Evolutionary conservation across 352 stramenopile genomes (phyloP).

Genomic region (Phytopythium helicoides): DNA sequence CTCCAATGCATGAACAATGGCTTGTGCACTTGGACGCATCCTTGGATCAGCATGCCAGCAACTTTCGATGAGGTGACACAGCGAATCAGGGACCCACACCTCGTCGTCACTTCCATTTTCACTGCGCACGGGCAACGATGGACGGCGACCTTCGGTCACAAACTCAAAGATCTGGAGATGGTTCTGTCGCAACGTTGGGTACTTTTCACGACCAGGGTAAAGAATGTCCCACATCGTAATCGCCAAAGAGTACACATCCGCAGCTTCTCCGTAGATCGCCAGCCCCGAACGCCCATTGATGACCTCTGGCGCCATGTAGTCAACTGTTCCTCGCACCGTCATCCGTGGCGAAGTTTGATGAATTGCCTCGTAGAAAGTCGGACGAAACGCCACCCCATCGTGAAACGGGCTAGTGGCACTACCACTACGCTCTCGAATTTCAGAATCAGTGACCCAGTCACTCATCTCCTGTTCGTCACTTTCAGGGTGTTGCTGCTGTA

Average conservation of each 20-base stretch:
- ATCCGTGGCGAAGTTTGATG: slow-evolving; percentile 4
- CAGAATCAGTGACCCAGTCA: slow-evolving; percentile 3
- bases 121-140: slow-evolving; percentile 16
- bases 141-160: slow-evolving; percentile 36
- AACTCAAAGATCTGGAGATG: slow-evolving; percentile 36
- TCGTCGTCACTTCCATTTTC: slow-evolving; percentile 2
- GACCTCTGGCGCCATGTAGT: slow-evolving; percentile 64
- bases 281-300: slow-evolving; percentile 30
- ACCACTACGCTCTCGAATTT: slow-evolving; percentile 1
- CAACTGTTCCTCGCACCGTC: slow-evolving; percentile 32
- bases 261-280: slow-evolving; percentile 33
- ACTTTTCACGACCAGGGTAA: slow-evolving; percentile 34
- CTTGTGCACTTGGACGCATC: slow-evolving; percentile 23
- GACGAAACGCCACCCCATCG: neutral
- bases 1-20: slow-evolving; percentile 26
- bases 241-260: slow-evolving; percentile 55
- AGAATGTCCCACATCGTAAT: slow-evolving; percentile 70
- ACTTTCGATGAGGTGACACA: slow-evolving; percentile 25
- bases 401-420: neutral
- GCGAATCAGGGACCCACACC: neutral
- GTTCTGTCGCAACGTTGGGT: slow-evolving; percentile 21
- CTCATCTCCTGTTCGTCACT: neutral
- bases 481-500: no score
- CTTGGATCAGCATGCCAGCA: slow-evolving; percentile 28
- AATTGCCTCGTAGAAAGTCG: slow-evolving; percentile 2